Base-by-base conservation (phyloP, 345 rosid species). In the Rhodamnia rubescens region DNA sequence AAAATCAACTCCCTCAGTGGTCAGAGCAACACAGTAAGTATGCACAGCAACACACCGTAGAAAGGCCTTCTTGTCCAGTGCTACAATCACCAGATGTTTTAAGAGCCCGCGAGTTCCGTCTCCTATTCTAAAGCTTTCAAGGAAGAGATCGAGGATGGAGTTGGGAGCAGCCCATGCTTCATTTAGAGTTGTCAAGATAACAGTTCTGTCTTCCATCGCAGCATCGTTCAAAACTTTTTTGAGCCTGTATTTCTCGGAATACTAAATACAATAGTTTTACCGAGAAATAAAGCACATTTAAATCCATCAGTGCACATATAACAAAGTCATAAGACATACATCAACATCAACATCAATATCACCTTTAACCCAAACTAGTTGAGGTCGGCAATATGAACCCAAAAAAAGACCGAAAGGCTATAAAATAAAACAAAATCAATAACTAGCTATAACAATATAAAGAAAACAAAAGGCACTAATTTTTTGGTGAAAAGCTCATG, bases 101-200 rank as follows among this genome's bases (percentile, higher is more conserved):
- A 97, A 85, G 64, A 97, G 94, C 88, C 86, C 80, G 8, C 58
- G 86, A 20, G 99, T 97, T 54, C 92, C 88, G 69, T 90, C 85
- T 83, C 98, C 98, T 32, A 90, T 90, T 80, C 86, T 86, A 83
- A 96, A 96, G 92, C 99, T 96, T 85, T 92, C 92, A 5, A 95
- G 91, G 90, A 97, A 95, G 53, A 95, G 94, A 82, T 95, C 98
- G 8, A 96, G 26, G 6, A 94, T 87, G 6, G 95, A 91, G 85
- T 89, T 90, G 3, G 95, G 93, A 86, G 89, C 93, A 5, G 96
- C 94, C 99, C 98, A 97, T 1, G 98, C 98, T 84, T 94, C 94
- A 83, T 97, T 95, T 81, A 95, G 81, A 53, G 98, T 94, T 44
- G 99, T 94, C 51, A 97, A 87, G 54, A 97, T 93, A 78, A 97